Conservation (phyloP, 1,284 basidiomycete species). For the Ustilago loliicola region DNA sequence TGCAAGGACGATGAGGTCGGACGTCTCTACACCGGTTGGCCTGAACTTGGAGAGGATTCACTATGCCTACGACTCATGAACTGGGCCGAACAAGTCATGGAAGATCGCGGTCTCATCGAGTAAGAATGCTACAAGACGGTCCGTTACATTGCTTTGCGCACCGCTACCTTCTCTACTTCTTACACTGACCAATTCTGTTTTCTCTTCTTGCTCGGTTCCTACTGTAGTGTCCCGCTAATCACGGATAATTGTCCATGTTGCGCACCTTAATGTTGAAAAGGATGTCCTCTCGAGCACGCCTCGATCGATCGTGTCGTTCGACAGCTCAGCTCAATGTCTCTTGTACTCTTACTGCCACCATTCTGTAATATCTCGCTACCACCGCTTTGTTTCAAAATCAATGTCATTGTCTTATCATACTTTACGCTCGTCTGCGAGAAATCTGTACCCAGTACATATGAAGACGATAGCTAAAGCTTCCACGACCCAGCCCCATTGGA, state of each 20-base stretch:
- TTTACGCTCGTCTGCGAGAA: not conserved
- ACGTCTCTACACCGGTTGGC: not conserved
- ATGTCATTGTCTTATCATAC: not conserved
- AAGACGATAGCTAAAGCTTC: not conserved
- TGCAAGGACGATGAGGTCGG: not conserved
- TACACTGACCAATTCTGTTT: too few relatives aligned
- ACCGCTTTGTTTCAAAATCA: not conserved
- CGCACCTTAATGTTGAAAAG: not conserved
- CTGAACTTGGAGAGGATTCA: not conserved
- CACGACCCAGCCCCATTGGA: not conserved
- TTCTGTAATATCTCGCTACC: not conserved
- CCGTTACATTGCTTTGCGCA: not conserved
- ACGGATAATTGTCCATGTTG: not conserved
- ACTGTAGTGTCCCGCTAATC: not conserved
- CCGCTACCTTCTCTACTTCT: not conserved
- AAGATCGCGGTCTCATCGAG: not conserved
- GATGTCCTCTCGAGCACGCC: not conserved
- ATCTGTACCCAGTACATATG: not conserved
- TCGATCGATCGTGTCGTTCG: not conserved
- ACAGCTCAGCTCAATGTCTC: not conserved
- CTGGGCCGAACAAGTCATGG: not conserved
- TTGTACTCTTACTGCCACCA: not conserved
- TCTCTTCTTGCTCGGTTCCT: not conserved
- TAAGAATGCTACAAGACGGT: not conserved
- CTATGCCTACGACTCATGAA: not conserved